Conservation (phyloP, 1,284 basidiomycete species). For the Sanghuangporus sanghuang region DNA sequence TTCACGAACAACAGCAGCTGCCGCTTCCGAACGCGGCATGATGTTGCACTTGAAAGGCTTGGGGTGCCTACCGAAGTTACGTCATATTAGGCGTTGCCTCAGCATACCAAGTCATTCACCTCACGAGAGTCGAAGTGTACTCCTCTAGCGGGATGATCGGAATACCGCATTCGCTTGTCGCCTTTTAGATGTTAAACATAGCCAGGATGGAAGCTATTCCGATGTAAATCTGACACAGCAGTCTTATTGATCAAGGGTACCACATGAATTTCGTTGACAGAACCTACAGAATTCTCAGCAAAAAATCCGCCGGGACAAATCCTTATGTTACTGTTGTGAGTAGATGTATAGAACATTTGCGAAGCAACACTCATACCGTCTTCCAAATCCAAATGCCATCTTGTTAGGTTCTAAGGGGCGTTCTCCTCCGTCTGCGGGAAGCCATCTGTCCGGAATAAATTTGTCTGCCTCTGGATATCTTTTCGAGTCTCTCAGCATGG, state of each 20-base stretch:
- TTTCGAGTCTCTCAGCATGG: slow-evolving; percentile 12
- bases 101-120: not conserved
- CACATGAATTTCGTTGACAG: not conserved
- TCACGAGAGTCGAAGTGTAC: not conserved
- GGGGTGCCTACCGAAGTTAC: not conserved
- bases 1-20: not conserved
- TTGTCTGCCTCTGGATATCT: slow-evolving; percentile 4
- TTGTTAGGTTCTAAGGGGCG: not conserved
- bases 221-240: slow-evolving; percentile 4
- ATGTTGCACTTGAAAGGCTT: not conserved
- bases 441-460: slow-evolving; percentile 13
- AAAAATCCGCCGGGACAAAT: slow-evolving; percentile 8
- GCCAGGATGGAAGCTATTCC: slow-evolving; percentile 11
- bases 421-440: not conserved
- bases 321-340: not conserved
- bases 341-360: not conserved
- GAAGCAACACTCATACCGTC: not conserved
- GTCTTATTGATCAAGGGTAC: not conserved
- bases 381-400: slow-evolving; percentile 6
- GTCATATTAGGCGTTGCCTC: not conserved
- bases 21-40: not conserved
- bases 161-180: slow-evolving; percentile 6
- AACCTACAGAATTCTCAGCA: slow-evolving; percentile 3
- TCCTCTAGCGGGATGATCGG: slow-evolving; percentile 4
- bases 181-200: slow-evolving; percentile 7